Evolutionary conservation across 441 rosid genomes (phyloP), one percentile per base, ranked within the genome.

Genomic region (Aquilaria agallochum): DNA sequence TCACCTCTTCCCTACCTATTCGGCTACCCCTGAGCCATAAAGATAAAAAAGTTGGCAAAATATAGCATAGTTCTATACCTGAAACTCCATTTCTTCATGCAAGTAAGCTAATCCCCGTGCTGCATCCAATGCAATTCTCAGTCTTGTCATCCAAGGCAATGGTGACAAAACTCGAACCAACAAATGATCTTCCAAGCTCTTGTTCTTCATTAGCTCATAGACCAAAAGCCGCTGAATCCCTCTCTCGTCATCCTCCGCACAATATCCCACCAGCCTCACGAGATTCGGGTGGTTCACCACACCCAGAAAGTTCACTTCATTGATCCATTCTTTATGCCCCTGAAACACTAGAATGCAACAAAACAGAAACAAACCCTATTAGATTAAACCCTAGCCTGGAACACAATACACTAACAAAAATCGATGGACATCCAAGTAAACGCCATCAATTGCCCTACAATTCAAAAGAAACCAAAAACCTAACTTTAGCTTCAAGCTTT

Each of bases 271-370:
- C 57, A 94, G 71, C 72, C 85, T 87, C n/a, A 94, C 99, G 49
- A 94, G 94, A 78, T 94, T 94, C 12, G 92, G 96, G 76, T 94
- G 99, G 55, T 89, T 84, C 60, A 91, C 88, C 30, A 94, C 94
- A 14, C 97, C 99, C 66, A 94, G 67, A 63, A 89, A 89, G 73
- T 81, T 89, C 72, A 94, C 99, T 59, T 94, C 99, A 72, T 94
- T 91, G 67, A 94, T 84, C 99, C 97, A 91, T 77, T 94, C 97
- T 74, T 87, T 94, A 66, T 91, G 96, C 88, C 99, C 99, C 99
- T 94, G 96, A 80, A 36, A 76, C 63, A 55, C 89, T 87, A 86
- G 84, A 81, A 82, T 75, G 74, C 73, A 80, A 71, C 69, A 62
- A 57, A 66, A 56, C 60, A 31, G 12, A 60, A 61, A 11, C 14